Conservation (phyloP, 2,329 filamentous ascomycete genomes). For the Botryotinia narcissicola region DNA sequence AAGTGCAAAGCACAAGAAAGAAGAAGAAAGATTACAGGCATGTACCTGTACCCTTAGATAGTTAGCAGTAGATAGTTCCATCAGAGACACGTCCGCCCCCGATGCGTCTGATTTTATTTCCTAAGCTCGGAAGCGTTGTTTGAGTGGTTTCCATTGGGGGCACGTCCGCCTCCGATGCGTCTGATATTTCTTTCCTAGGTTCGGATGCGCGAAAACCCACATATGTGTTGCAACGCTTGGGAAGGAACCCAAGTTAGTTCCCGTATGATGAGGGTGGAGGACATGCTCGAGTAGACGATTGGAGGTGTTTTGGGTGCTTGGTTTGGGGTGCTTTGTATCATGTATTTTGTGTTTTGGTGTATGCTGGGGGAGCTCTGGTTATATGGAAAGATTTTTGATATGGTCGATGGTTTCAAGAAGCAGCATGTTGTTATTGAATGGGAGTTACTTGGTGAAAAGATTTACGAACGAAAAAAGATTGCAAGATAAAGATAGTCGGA, state of each 20-base stretch:
- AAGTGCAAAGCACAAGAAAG: too few species aligned
- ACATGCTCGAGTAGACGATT: background rate
- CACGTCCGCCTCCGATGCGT: background rate
- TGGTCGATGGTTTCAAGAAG: background rate
- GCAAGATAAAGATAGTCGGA: background rate
- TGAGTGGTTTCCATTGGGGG: background rate
- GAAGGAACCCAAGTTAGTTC: background rate
- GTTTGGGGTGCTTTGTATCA: background rate
- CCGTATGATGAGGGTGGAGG: constrained; percentile 9
- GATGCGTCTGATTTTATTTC: constrained; percentile 2
- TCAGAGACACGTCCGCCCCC: background rate
- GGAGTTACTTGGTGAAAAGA: too few species aligned
- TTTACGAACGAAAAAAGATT: too few species aligned
- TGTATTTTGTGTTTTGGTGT: background rate
- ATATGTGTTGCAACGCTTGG: background rate
- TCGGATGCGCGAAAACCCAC: constrained; percentile 1
- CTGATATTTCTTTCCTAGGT: background rate
- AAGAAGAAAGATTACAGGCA: background rate
- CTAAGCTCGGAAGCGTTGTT: background rate
- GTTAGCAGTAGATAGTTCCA: background rate
- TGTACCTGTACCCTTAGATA: background rate
- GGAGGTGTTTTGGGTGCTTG: background rate
- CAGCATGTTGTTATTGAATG: background rate
- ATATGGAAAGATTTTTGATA: background rate
- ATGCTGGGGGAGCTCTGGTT: background rate